These are phyloP conservation scores for Pyrenula massariospora DNA, from an alignment of 495 filamentous ascomycete species.

Conservation along the genomic window DNA sequence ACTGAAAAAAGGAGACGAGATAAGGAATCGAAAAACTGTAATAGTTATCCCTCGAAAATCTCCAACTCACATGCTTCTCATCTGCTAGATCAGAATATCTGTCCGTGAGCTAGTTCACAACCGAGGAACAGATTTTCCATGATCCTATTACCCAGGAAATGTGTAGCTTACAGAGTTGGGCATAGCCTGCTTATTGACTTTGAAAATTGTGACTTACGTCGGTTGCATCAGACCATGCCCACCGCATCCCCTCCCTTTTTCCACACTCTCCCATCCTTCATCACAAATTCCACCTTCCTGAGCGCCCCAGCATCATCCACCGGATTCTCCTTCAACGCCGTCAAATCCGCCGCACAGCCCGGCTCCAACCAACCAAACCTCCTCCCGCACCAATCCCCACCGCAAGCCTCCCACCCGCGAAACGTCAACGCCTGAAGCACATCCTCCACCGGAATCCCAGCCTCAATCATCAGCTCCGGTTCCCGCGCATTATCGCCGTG, in stretches of 20 bases:
- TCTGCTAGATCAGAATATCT: too few relatives aligned
- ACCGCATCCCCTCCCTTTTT: constrained; percentile 9
- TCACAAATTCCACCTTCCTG: constrained; percentile 36
- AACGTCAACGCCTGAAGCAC: constrained; percentile 31
- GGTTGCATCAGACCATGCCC: constrained; percentile 1
- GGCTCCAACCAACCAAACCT: constrained; percentile 35
- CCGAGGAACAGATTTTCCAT: too few relatives aligned
- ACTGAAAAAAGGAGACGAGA: too few relatives aligned
- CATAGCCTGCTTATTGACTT: too few relatives aligned
- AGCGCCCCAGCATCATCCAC: constrained; percentile 21
- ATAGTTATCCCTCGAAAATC: too few relatives aligned
- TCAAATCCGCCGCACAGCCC: constrained; percentile 35
- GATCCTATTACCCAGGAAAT: too few relatives aligned
- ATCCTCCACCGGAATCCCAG: constrained; percentile 35
- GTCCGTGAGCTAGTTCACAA: too few relatives aligned
- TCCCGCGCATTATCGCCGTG: constrained; percentile 39
- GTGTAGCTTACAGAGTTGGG: too few relatives aligned
- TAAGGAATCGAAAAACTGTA: too few relatives aligned
- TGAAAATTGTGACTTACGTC: too few relatives aligned
- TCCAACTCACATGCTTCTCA: too few relatives aligned
- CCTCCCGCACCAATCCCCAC: constrained; percentile 31
- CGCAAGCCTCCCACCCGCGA: constrained; percentile 40
- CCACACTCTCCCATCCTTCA: constrained; percentile 38
- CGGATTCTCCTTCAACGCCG: constrained; percentile 19
- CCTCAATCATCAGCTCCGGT: constrained; percentile 35